phyloP scores from a whole-genome alignment of 495 filamentous ascomycete genomes.

The Podospora pseudocomata region DNA sequence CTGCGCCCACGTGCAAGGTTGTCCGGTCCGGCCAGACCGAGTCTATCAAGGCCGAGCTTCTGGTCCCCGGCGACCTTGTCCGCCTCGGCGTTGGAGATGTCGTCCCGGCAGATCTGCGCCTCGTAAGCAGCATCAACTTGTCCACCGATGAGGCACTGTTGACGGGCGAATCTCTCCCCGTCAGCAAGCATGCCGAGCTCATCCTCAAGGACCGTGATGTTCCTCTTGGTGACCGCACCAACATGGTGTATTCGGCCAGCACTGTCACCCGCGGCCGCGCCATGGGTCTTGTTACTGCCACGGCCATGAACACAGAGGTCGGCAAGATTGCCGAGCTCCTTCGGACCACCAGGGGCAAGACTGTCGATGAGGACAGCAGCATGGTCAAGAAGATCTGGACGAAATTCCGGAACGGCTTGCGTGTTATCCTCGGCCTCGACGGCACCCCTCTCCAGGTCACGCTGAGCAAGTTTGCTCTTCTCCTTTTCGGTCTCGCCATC shows the following conservation, averaged over 20 bases:
- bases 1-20: constrained; percentile 73
- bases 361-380: constrained; percentile 50
- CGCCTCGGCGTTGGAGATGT: constrained; percentile 77
- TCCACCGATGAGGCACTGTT: constrained; percentile 39
- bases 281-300: constrained; percentile 59
- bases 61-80: constrained; percentile 77
- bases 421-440: constrained; percentile 56
- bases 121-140: constrained; percentile 77
- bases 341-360: constrained; percentile 49
- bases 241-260: constrained; percentile 66
- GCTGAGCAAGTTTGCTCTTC: constrained; percentile 68
- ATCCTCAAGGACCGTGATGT: constrained; percentile 42
- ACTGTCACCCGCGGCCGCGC: constrained; percentile 64
- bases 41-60: constrained; percentile 58
- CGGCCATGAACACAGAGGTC: constrained; percentile 79
- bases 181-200: constrained; percentile 38
- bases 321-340: constrained; percentile 71
- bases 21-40: constrained; percentile 63
- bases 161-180: constrained; percentile 65
- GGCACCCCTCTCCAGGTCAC: constrained; percentile 78
- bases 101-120: constrained; percentile 68
- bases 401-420: constrained; percentile 19
- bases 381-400: constrained; percentile 6
- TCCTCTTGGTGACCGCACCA: constrained; percentile 61
- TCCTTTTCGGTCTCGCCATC: constrained; percentile 70